These are phyloP conservation scores for Emergomyces pasteurianus DNA, from an alignment of 2,329 filamentous ascomycete species.

Conservation along the genomic window DNA sequence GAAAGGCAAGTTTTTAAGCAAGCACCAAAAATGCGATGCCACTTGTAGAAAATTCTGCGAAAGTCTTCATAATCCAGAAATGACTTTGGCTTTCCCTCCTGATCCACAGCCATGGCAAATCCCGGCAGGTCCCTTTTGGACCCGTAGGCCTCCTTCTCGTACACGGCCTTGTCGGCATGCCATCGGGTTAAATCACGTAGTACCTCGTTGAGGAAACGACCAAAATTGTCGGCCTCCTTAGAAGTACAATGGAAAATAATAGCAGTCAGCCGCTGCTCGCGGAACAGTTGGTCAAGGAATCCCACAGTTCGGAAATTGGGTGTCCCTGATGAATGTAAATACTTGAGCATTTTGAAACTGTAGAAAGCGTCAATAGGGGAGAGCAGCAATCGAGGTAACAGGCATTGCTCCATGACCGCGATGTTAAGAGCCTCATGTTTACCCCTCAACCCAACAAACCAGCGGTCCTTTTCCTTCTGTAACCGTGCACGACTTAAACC, in stretches of 20 bases:
- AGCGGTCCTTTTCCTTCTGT: conserved; percentile 61
- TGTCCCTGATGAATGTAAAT: conserved; percentile 71
- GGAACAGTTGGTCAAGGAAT: conserved; percentile 73
- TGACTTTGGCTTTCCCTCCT: conserved; percentile 55
- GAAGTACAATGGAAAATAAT: conserved; percentile 84
- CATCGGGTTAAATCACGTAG: conserved; percentile 69
- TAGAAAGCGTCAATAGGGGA: conserved; percentile 84
- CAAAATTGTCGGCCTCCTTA: conserved; percentile 85
- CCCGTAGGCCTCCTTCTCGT: conserved; percentile 73
- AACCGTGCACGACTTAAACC: conserved; percentile 57
- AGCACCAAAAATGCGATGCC: conserved; percentile 71
- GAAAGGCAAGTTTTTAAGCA: conserved; percentile 73
- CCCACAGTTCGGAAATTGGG: conserved; percentile 79
- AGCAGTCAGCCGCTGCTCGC: conserved; percentile 63
- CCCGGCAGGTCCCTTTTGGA: conserved; percentile 55
- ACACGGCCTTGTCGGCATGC: conserved; percentile 65
- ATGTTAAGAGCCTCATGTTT: conserved; percentile 60
- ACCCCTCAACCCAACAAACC: conserved; percentile 58
- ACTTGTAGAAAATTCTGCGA: conserved; percentile 72
- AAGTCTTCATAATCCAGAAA: conserved; percentile 80
- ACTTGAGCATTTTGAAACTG: conserved; percentile 73
- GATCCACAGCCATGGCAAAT: conserved; percentile 62
- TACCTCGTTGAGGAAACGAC: conserved; percentile 73
- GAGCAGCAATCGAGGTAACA: conserved; percentile 75
- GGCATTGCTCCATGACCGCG: conserved; percentile 74